A percentile compares a stretch with the other conserved stretches of the same genome.
phyloP scores from a whole-genome alignment of 768 basidiomycete genomes.

The Amanita polypyramis region DNA sequence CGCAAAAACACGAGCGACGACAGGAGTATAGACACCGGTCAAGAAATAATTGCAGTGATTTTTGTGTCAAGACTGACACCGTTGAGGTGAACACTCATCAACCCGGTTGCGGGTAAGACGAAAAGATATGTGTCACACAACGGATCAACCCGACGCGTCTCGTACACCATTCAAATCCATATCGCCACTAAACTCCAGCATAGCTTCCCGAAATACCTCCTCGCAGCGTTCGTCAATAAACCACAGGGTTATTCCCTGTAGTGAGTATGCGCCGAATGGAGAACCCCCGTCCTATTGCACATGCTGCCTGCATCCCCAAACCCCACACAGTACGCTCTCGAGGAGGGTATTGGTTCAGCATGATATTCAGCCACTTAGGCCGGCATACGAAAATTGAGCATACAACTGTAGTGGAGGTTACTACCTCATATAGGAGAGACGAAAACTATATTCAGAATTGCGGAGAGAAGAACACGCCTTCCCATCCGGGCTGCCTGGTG shows the following conservation, averaged over 20 bases:
- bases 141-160: not conserved
- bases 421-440: conserved; percentile 46
- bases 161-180: conserved; percentile 23
- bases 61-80: conserved; percentile 29
- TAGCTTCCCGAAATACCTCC: conserved; percentile 38
- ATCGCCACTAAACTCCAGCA: conserved; percentile 37
- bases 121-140: conserved; percentile 36
- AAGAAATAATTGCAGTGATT: conserved; percentile 33
- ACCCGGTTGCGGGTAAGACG: conserved; percentile 42
- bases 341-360: conserved; percentile 32
- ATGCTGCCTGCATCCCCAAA: conserved; percentile 33
- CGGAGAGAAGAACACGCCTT: too few species aligned
- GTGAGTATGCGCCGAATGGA: conserved; percentile 43
- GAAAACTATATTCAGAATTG: too few species aligned
- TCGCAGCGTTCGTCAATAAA: conserved; percentile 26
- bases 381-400: conserved; percentile 38
- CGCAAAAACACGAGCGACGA: conserved; percentile 29
- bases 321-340: conserved; percentile 40
- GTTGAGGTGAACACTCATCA: conserved; percentile 31
- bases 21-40: conserved; percentile 38
- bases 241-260: too few species aligned
- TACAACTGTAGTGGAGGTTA: conserved; percentile 38
- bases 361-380: conserved; percentile 30
- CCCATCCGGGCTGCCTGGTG: too few species aligned
- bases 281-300: conserved; percentile 35